Conservation (phyloP, 75 land plant species). For the Pinus taeda region DNA sequence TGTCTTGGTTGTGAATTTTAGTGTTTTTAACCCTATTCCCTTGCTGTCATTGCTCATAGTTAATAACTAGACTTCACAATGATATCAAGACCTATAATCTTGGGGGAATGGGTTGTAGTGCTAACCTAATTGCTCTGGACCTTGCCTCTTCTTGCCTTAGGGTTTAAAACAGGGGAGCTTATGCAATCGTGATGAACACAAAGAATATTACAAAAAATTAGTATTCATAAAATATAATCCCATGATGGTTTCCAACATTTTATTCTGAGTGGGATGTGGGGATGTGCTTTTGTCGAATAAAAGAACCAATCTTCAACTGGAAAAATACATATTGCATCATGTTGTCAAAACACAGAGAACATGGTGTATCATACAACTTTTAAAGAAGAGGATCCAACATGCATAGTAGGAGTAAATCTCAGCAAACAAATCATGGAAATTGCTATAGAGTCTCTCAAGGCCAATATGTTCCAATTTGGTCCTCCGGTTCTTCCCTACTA, state of each 20-base stretch:
- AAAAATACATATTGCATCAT: conserved; percentile 44
- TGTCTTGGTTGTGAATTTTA: conserved; percentile 72
- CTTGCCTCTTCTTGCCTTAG: conserved; percentile 60
- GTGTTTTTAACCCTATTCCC: conserved; percentile 64
- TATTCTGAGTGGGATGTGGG: conserved; percentile 54
- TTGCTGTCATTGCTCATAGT: conserved; percentile 69
- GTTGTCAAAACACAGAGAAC: conserved; percentile 50
- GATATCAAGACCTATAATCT: conserved; percentile 58
- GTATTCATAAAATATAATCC: conserved; percentile 23
- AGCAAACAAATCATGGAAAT: too few relatives aligned
- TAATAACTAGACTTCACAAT: conserved; percentile 51
- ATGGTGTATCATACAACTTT: conserved; percentile 20
- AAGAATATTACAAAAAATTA: conserved; percentile 34
- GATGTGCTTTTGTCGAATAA: conserved; percentile 44
- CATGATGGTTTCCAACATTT: conserved; percentile 40
- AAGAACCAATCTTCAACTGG: conserved; percentile 24
- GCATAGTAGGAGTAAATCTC: conserved; percentile 30
- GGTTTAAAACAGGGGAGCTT: conserved; percentile 27
- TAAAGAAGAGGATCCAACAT: conserved; percentile 38
- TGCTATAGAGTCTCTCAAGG: too few relatives aligned
- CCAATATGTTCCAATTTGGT: too few relatives aligned
- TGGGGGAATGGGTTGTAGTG: conserved; percentile 88
- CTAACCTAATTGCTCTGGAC: conserved; percentile 57
- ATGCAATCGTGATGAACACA: conserved; percentile 36
- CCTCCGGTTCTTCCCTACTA: too few relatives aligned